Conservation (phyloP, 2,329 filamentous ascomycete genomes). For the Fragosphaeria purpurea region DNA sequence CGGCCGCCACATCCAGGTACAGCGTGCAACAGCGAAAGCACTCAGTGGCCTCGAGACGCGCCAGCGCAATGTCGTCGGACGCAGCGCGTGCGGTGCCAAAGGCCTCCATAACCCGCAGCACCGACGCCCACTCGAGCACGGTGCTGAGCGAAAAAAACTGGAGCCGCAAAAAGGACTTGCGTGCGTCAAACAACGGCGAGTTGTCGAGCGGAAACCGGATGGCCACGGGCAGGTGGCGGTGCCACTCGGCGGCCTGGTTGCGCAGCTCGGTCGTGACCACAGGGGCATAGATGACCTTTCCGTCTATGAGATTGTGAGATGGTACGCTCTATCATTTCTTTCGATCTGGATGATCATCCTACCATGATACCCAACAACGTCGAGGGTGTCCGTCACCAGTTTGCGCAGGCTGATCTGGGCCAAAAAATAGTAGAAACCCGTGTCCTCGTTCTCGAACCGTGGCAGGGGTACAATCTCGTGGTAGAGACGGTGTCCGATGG, state of each 20-base stretch:
- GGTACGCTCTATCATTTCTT: no score
- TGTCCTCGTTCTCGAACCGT: constrained; percentile 11
- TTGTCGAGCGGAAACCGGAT: constrained; percentile 12
- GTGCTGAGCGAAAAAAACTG: constrained; percentile 9
- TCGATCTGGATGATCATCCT: not conserved
- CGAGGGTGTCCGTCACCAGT: constrained; percentile 7
- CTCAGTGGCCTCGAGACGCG: constrained; percentile 6
- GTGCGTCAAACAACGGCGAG: constrained; percentile 9
- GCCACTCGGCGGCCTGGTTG: constrained; percentile 10
- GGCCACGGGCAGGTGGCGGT: constrained; percentile 9
- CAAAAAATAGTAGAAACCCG: constrained; percentile 12
- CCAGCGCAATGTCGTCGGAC: constrained; percentile 6
- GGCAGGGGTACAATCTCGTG: constrained; percentile 10
- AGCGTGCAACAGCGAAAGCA: constrained; percentile 6
- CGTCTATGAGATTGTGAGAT: not conserved
- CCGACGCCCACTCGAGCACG: constrained; percentile 10
- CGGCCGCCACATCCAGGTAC: constrained; percentile 8
- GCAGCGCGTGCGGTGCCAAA: constrained; percentile 5
- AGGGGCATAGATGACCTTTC: constrained; percentile 8
- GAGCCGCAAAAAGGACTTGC: constrained; percentile 10
- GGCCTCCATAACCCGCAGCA: constrained; percentile 10
- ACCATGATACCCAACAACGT: constrained; percentile 10
- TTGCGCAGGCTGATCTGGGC: constrained; percentile 12
- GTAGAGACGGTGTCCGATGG: constrained; percentile 10
- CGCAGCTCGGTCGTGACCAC: constrained; percentile 8